Conservation (phyloP, 352 stramenopile species). For the Phytophthora foliorum region DNA sequence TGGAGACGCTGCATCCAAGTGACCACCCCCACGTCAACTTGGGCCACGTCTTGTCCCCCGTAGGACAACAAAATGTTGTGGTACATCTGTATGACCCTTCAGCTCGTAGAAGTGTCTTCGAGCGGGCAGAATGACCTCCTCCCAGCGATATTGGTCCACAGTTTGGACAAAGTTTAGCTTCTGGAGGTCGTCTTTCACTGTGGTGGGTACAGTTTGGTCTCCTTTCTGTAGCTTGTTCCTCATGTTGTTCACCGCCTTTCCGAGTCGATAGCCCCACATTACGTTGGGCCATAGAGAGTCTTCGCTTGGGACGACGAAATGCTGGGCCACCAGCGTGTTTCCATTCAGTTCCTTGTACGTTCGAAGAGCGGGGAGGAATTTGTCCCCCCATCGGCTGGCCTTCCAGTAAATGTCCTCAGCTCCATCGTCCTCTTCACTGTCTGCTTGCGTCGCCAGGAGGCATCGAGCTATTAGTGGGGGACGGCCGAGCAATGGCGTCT, state of each 20-base stretch:
- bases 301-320: conserved; percentile 40
- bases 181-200: conserved; percentile 36
- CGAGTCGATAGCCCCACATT: conserved; percentile 36
- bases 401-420: neutral
- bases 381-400: neutral
- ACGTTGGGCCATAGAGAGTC: conserved; percentile 29
- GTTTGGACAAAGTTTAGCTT: conserved; percentile 34
- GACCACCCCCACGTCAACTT: conserved; percentile 24
- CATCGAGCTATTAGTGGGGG: neutral
- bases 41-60: conserved; percentile 28
- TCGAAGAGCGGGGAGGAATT: conserved; percentile 13
- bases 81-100: conserved; percentile 38
- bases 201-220: conserved; percentile 25
- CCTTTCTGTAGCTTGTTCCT: conserved; percentile 26
- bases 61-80: conserved; percentile 33
- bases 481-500: neutral
- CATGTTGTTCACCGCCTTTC: conserved; percentile 9
- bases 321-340: conserved; percentile 32
- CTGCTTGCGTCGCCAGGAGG: neutral
- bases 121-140: conserved; percentile 31
- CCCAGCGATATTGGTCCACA: conserved; percentile 32
- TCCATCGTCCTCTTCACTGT: neutral
- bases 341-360: conserved; percentile 35
- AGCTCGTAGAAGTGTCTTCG: conserved; percentile 37
- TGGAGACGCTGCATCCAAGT: conserved; percentile 46